phyloP scores from a whole-genome alignment of 78 protist species.

The Dictyostelium capitatum region DNA sequence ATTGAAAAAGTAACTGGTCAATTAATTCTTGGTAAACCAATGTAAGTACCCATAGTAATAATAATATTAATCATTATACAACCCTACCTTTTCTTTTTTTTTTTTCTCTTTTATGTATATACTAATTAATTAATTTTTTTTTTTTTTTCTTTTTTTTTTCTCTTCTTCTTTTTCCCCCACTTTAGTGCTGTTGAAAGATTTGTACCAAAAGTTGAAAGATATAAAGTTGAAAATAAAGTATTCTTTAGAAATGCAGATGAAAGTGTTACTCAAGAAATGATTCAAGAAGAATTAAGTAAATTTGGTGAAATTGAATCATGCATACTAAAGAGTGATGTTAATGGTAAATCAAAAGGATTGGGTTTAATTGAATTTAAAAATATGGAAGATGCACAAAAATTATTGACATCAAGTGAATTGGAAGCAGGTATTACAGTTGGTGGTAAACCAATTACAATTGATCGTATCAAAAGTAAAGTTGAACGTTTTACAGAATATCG shows the following conservation, averaged over 20 bases:
- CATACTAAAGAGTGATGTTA: constrained; percentile 78
- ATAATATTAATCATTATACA: no score
- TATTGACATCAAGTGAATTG: constrained; percentile 35
- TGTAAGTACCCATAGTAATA: no score
- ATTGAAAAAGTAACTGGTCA: constrained; percentile 94
- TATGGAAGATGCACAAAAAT: constrained; percentile 90
- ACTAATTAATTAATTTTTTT: background rate
- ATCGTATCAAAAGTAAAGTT: constrained; percentile 61
- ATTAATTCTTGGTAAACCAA: constrained; percentile 89
- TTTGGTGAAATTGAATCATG: constrained; percentile 92
- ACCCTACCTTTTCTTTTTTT: no score
- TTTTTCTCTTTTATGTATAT: no score
- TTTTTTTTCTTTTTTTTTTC: background rate
- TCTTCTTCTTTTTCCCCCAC: no score
- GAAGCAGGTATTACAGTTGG: constrained; percentile 21
- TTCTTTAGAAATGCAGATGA: constrained; percentile 98
- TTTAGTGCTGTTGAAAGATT: constrained; percentile 88
- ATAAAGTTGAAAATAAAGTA: constrained; percentile 88
- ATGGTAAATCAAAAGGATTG: constrained; percentile 90
- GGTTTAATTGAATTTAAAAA: constrained; percentile 95
- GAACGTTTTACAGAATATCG: constrained; percentile 45
- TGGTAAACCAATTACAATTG: constrained; percentile 39
- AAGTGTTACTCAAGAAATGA: constrained; percentile 81
- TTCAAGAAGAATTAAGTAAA: constrained; percentile 87
- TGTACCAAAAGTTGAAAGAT: constrained; percentile 90